phyloP scores from a whole-genome alignment of 441 rosid species.

The Flueggea neowawraea region DNA sequence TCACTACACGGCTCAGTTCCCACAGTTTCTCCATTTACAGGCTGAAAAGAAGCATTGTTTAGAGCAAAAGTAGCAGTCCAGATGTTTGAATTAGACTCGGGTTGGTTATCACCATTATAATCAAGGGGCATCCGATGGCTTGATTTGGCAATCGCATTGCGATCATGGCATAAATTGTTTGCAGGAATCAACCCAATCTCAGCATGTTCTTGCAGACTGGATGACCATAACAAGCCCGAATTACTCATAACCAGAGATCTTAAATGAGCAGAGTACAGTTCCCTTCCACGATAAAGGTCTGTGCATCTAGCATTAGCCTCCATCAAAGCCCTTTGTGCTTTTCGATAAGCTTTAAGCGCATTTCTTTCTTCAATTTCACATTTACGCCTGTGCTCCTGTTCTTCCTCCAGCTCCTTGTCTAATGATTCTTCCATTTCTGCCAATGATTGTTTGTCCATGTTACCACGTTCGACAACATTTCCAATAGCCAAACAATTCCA shows the following conservation, averaged over 20 bases:
- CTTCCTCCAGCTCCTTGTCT: slow-evolving; percentile 90
- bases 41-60: slow-evolving; percentile 28
- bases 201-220: slow-evolving; percentile 37
- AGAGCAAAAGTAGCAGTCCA: slow-evolving; percentile 30
- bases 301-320: slow-evolving; percentile 88
- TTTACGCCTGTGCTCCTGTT: slow-evolving; percentile 61
- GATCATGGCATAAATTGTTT: slow-evolving; percentile 34
- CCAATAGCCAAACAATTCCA: slow-evolving; percentile 37
- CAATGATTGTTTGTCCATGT: slow-evolving; percentile 45
- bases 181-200: slow-evolving; percentile 37
- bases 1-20: slow-evolving; percentile 85
- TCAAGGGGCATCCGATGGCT: slow-evolving; percentile 36
- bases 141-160: slow-evolving; percentile 41
- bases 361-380: slow-evolving; percentile 97
- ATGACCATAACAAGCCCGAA: slow-evolving; percentile 53
- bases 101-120: slow-evolving; percentile 31
- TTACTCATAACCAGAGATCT: slow-evolving; percentile 63
- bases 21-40: slow-evolving; percentile 50
- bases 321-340: slow-evolving; percentile 81
- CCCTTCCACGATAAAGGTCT: slow-evolving; percentile 76
- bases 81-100: slow-evolving; percentile 27
- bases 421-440: slow-evolving; percentile 76
- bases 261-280: slow-evolving; percentile 63
- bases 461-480: slow-evolving; percentile 34
- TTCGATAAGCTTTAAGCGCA: slow-evolving; percentile 83